A percentile compares a stretch with the other conserved stretches of the same genome.
These are phyloP conservation scores for Gomphus bonarii DNA, from an alignment of 1,284 basidiomycete genomes.

Conservation along the genomic window DNA sequence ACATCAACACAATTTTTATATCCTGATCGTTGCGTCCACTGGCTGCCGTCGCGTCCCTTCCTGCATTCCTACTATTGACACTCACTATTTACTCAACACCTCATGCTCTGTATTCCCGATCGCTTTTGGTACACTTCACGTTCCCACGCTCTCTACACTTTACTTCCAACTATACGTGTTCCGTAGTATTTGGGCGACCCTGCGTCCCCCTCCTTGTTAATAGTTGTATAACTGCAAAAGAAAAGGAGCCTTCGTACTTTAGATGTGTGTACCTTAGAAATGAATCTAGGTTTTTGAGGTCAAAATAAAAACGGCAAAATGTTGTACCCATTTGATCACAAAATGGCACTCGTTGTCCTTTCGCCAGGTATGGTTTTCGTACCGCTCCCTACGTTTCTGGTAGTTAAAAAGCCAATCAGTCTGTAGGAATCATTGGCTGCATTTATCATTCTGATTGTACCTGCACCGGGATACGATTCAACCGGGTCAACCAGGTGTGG, in stretches of 20 bases:
- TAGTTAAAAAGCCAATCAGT: no score
- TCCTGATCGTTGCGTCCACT: conserved; percentile 10
- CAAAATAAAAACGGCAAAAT: no score
- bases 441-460: no score
- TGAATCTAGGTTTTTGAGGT: background rate
- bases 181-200: background rate
- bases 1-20: conserved; percentile 6
- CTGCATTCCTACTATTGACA: background rate
- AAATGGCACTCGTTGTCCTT: no score
- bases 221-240: background rate
- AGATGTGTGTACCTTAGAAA: background rate
- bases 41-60: conserved; percentile 5
- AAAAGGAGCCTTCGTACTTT: background rate
- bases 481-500: no score
- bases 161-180: background rate
- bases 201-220: background rate
- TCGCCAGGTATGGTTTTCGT: no score
- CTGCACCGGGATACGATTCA: no score
- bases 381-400: no score
- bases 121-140: background rate
- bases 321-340: no score
- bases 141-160: background rate
- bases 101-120: background rate
- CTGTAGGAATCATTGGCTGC: no score
- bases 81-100: background rate